Base-by-base conservation (phyloP, 805 yeast genomes). In the Metschnikowia vanudenii region DNA sequence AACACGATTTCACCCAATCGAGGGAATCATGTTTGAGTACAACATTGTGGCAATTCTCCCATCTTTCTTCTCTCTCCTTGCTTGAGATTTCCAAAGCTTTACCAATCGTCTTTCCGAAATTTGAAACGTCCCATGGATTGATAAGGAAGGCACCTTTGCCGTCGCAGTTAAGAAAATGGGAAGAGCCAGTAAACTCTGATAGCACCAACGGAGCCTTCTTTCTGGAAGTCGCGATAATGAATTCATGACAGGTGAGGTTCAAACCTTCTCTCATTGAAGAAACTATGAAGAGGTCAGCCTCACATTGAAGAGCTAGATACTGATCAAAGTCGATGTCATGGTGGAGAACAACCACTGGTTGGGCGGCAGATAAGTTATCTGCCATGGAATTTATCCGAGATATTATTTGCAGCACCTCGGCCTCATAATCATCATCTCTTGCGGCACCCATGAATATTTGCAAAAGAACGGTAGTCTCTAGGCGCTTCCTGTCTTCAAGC, bases 161-260 rank as follows among this genome's bases (percentile, higher is more conserved):
- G 12, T 57, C 50, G 39, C 65, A 60, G 12, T 74, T 74, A 45
- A 94, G 71, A 5, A 92, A 80, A 4, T 85, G 76, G 0, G 98
- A 96, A 10, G 96, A 87, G 1, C 99, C 99, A 1, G 97, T 90
- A 58, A 94, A 94, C 64, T 94, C 99, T 32, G 96, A 87, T 45
- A 94, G 66, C 38, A 94, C 77, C 51, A 92, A 74, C 1, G 97
- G 96, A 0, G 96, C 85, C 53, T 85, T 82, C 49, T 80, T 79
- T 35, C 78, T 80, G 18, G 73, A 68, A 1, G 94, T 79, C 20
- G 96, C 87, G 45, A 84, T 84, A 35, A 90, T 78, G 62, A 85
- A 94, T 63, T 94, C 99, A 61, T 94, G 99, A 56, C 97, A 92
- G 0, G 98, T 91, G 60, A 94, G 74, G 58, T 94, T 94, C 90